Conservation (phyloP, 2,329 filamentous ascomycete species). For the Alternaria rosae region DNA sequence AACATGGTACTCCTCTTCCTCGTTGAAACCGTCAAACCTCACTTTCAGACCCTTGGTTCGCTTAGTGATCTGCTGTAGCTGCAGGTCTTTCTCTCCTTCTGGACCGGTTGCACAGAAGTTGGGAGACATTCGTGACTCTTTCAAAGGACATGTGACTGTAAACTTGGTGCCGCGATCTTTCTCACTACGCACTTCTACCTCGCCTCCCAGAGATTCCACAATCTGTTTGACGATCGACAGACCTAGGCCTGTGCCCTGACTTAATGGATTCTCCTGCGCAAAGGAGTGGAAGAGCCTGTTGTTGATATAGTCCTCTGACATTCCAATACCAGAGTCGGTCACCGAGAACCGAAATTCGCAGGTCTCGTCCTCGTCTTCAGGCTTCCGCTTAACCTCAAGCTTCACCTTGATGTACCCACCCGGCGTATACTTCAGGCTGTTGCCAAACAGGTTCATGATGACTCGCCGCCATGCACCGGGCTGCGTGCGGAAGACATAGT, state of each 20-base stretch:
- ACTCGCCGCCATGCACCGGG: conserved; percentile 50
- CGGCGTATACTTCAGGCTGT: conserved; percentile 51
- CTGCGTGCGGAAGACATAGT: conserved; percentile 48
- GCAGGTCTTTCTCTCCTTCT: conserved; percentile 33
- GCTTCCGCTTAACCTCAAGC: conserved; percentile 39
- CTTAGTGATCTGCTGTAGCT: conserved; percentile 32
- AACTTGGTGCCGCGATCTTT: conserved; percentile 49
- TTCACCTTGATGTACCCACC: conserved; percentile 48
- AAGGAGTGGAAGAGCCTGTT: conserved; percentile 50
- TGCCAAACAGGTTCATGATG: conserved; percentile 52
- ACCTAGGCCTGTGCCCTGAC: conserved; percentile 50
- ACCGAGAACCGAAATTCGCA: conserved; percentile 44
- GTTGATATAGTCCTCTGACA: conserved; percentile 50
- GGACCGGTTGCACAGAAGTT: conserved; percentile 29
- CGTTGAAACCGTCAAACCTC: conserved; percentile 45
- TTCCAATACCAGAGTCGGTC: conserved; percentile 51
- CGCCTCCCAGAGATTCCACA: conserved; percentile 47
- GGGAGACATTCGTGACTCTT: conserved; percentile 41
- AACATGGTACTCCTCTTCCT: conserved; percentile 41
- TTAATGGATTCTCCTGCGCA: conserved; percentile 49
- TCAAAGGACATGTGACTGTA: conserved; percentile 46
- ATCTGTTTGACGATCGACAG: conserved; percentile 52
- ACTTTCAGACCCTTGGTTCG: conserved; percentile 42
- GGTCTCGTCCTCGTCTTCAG: conserved; percentile 28
- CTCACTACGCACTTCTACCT: conserved; percentile 47